A percentile compares a stretch with the other conserved stretches of the same genome.
phyloP scores from a whole-genome alignment of 192 early-diverging fungal species.

The Rhizophagus clarus region DNA sequence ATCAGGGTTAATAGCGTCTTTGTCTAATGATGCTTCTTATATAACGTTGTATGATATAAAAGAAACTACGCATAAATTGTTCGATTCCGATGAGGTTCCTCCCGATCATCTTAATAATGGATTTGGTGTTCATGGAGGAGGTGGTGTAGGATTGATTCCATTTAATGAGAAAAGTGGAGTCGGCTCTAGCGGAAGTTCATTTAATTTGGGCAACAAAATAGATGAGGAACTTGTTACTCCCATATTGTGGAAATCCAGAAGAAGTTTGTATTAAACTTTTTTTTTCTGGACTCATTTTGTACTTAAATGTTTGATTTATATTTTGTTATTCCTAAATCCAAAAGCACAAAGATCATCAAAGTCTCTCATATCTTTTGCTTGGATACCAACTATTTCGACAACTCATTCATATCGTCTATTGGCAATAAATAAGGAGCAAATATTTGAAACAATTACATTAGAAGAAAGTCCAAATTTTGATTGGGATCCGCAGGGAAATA shows the following conservation, averaged over 20 bases:
- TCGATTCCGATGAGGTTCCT: neutral
- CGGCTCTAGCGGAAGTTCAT: neutral
- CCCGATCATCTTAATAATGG: neutral
- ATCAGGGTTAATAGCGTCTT: constrained; percentile 59
- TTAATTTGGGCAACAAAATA: neutral
- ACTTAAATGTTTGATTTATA: neutral
- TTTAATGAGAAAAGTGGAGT: constrained; percentile 23
- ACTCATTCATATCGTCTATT: constrained; percentile 51
- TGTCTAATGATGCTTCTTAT: constrained; percentile 55
- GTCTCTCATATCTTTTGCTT: constrained; percentile 51
- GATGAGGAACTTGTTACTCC: constrained; percentile 45
- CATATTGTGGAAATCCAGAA: constrained; percentile 51
- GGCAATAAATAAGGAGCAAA: constrained; percentile 55
- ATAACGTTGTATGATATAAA: constrained; percentile 71
- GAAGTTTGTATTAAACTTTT: constrained; percentile 34
- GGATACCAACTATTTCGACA: constrained; percentile 46
- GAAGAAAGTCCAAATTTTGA: constrained; percentile 53
- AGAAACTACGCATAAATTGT: constrained; percentile 47
- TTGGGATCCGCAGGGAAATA: constrained; percentile 59
- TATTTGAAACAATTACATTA: constrained; percentile 51
- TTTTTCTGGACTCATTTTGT: neutral
- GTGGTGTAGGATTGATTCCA: neutral
- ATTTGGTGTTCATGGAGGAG: neutral
- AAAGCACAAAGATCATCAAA: constrained; percentile 45
- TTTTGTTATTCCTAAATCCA: neutral